Base-by-base conservation (phyloP, 164 flowering plant genomes). In the Tetrastigma voinierianum region DNA sequence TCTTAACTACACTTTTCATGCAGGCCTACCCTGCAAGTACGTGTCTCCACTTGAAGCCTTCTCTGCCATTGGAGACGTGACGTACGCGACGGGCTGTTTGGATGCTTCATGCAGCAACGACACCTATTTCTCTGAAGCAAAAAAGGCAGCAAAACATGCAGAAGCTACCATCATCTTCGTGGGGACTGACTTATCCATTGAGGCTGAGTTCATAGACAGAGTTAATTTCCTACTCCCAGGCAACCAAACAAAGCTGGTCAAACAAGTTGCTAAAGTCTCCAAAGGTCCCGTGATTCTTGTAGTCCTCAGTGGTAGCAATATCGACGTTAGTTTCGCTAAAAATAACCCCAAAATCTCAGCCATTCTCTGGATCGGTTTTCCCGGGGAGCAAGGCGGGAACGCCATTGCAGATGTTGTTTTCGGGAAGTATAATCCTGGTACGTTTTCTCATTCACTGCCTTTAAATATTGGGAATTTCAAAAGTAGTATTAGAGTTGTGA, bases 341-440 rank as follows among this genome's bases (percentile, higher is more conserved):
- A 14, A 18, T 2, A 43, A 69, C 10, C 15, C 45, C 0, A 65
- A 60, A 1, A 75, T 75, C 18, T 10, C 9, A 18, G 70, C 66
- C 57, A 75, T 78, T 9, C 4, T 78, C 1, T 75, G 82, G 82
- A 78, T 65, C 49, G 81, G 81, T 1, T 75, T 75, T 59, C 81
- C 81, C 8, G 81, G 81, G 0, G 66, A 78, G 54, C 72, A 53
- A 19, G 82, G 82, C 1, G 79, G 79, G 0, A 40, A 10, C 2
- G 77, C 79, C 25, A 58, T 78, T 9, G 77, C 79, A 0, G 77
- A 78, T 10, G 59, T 75, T 21, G 23, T 78, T 2, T 72, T 65
- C 40, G 82, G 82, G 4, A 43, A 62, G 15, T 57, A 62, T 8
- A 75, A 72, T 51, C 82, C 79, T 5, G 71, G 77, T 77, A 24